Conservation (phyloP, 2,329 filamentous ascomycete genomes). For the Didymella pomorum region DNA sequence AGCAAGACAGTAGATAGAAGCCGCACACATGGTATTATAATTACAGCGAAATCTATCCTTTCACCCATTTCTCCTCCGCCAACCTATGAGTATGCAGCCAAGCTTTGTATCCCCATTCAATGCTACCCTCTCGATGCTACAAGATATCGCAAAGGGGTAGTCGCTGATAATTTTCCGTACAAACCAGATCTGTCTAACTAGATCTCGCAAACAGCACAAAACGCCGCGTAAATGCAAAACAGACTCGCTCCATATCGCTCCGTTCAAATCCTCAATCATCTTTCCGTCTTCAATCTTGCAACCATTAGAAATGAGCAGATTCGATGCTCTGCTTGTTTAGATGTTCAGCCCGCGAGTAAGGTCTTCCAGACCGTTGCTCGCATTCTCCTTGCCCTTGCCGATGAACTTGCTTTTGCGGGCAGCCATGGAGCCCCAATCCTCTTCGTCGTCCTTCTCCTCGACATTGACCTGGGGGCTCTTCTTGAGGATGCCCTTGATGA, state of each 20-base stretch:
- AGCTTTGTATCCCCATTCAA: no score
- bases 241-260: conserved; percentile 4
- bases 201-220: not conserved
- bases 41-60: conserved; percentile 19
- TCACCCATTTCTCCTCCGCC: not conserved
- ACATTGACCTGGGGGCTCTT: conserved; percentile 29
- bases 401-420: conserved; percentile 43
- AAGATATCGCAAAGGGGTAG: conserved; percentile 23
- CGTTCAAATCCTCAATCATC: conserved; percentile 7
- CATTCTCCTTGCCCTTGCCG: conserved; percentile 29
- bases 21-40: conserved; percentile 20
- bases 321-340: conserved; percentile 5
- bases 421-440: conserved; percentile 46
- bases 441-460: conserved; percentile 38
- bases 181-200: not conserved
- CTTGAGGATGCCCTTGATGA: conserved; percentile 48
- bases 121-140: conserved; percentile 14
- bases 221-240: conserved; percentile 16
- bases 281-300: conserved; percentile 8
- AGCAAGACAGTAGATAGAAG: no score
- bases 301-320: not conserved
- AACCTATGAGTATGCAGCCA: no score
- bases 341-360: conserved; percentile 39
- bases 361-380: conserved; percentile 33
- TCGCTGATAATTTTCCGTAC: conserved; percentile 24